Conservation (phyloP, 23 red algal genomes). For the Gracilaria gracilis region DNA sequence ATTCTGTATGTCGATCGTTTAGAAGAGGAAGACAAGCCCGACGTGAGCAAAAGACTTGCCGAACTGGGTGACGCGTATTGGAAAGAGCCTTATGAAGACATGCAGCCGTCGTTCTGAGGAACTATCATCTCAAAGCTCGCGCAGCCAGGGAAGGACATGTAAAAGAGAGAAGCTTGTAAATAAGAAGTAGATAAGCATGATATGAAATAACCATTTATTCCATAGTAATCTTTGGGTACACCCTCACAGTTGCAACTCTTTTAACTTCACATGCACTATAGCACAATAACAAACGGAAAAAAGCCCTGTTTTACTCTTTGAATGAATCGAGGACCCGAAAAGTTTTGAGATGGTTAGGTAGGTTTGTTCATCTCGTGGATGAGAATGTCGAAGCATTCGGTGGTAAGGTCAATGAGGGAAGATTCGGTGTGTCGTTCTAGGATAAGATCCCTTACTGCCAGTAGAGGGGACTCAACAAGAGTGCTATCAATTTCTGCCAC, state of each 20-base stretch:
- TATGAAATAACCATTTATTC: neutral
- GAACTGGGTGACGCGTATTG: conserved; percentile 47
- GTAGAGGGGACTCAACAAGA: conserved; percentile 10
- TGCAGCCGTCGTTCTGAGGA: conserved; percentile 32
- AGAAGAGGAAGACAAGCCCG: conserved; percentile 73
- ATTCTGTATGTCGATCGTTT: conserved; percentile 89
- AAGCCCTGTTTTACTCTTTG: neutral
- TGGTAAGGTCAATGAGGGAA: conserved; percentile 19
- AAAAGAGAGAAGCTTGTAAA: no score
- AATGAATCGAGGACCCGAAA: neutral
- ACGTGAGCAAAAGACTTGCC: conserved; percentile 37
- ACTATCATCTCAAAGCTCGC: conserved; percentile 8
- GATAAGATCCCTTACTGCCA: conserved; percentile 26
- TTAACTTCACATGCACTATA: neutral
- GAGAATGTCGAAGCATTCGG: conserved; percentile 30
- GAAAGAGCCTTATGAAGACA: conserved; percentile 24
- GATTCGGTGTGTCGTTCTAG: conserved; percentile 20
- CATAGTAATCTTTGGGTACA: neutral
- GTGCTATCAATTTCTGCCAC: conserved; percentile 28
- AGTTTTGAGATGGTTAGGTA: neutral
- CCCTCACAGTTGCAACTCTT: neutral
- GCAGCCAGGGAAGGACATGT: neutral
- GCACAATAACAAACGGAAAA: neutral
- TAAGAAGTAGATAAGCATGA: neutral
- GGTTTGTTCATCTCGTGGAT: neutral